phyloP scores from a whole-genome alignment of 1,139 yeast species.

The Taphrina deformans region DNA sequence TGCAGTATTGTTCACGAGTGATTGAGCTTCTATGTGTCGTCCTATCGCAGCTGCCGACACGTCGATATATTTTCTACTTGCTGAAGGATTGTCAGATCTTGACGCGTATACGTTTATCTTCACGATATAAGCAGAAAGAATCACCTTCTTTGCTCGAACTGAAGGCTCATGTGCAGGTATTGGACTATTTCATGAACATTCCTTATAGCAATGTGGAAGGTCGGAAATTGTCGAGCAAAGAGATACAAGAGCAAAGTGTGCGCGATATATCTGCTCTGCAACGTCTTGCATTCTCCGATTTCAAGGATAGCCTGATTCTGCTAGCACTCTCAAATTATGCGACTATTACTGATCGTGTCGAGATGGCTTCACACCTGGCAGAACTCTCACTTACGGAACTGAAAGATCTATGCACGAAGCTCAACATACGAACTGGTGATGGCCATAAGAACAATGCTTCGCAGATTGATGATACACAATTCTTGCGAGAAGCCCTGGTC shows the following conservation, averaged over 20 bases:
- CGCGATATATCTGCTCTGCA: slow-evolving; percentile 41
- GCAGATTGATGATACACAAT: slow-evolving; percentile 31
- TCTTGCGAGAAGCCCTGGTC: slow-evolving; percentile 38
- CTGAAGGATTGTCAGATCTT: slow-evolving; percentile 9
- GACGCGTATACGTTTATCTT: background rate
- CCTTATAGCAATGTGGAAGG: slow-evolving; percentile 51
- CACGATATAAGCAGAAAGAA: background rate
- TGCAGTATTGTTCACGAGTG: background rate
- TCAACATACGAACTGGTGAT: background rate
- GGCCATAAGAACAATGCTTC: slow-evolving; percentile 33
- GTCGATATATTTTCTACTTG: slow-evolving; percentile 10
- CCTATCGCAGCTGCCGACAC: slow-evolving; percentile 22
- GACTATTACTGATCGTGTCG: slow-evolving; percentile 41
- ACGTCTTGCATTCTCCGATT: slow-evolving; percentile 41
- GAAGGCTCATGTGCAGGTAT: background rate
- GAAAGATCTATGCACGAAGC: background rate
- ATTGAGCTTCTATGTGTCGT: background rate
- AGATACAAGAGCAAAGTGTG: slow-evolving; percentile 38
- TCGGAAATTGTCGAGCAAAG: slow-evolving; percentile 40
- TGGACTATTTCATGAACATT: background rate
- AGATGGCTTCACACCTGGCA: slow-evolving; percentile 42
- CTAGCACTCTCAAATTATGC: slow-evolving; percentile 45
- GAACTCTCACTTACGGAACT: slow-evolving; percentile 41
- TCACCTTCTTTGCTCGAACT: background rate
- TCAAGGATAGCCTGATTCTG: slow-evolving; percentile 41